Base-by-base conservation (phyloP, 768 basidiomycete species). In the Podaxis rugospora region DNA sequence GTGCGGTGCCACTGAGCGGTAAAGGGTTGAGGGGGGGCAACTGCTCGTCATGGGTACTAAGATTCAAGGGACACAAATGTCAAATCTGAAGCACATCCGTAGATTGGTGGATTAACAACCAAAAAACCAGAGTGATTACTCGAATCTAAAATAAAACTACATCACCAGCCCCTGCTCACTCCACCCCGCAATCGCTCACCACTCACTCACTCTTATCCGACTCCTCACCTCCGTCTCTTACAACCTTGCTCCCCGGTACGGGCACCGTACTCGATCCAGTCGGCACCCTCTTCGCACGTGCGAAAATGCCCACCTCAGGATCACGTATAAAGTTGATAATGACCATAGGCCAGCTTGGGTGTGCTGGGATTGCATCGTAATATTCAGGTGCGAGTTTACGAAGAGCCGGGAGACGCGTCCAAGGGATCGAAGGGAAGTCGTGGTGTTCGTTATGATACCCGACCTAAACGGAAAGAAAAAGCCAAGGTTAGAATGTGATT, bases 371-470 rank as follows among this genome's bases (percentile, higher is more conserved):
- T 4, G 77, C 83, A 65, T 93, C 91, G 75, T 99, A 99, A 70
- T 90, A 95, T 72, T 98, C 96, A 2, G 89, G 90, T 5, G 95
- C 96, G 28, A 97, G 80, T 1, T 81, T 80, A 32, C 88, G 86
- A 21, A 99, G 84, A 4, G 84, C 83, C 1, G 95, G 92, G 0
- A 98, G 82, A 23, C 91, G 86, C 16, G 95, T 98, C 97, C 97
- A 99, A 1, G 97, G 83, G 0, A 99, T 75, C 11, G 94, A 94
- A 6, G 97, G 95, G 75, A 99, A 98, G 75, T 99, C 97, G 75
- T 99, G 97, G 74, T 99, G 97, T 69, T 98, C 97, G 73, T 99
- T 98, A 72, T 99, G 97, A 71, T 98, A 98, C 40, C 97, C 97
- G 66, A 98, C 93, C 92, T 94, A 25, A 21, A 1, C 6, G 11